Conservation (phyloP, 176 grass and related monocot species). For the Cenchrus purpureus region DNA sequence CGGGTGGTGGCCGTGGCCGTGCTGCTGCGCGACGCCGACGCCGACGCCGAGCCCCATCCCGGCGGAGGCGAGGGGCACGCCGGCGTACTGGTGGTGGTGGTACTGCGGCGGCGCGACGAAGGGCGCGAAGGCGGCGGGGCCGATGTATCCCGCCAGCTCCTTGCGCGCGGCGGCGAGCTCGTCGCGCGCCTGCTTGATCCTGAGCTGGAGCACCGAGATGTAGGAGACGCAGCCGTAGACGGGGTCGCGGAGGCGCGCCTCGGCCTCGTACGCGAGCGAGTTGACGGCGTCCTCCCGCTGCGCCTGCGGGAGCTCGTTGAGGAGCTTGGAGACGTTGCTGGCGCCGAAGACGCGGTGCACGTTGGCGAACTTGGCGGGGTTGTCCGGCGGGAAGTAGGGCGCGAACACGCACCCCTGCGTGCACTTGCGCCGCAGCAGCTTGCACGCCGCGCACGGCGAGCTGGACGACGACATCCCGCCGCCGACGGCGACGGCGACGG, state of each 20-base stretch:
- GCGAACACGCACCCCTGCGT: conserved; percentile 80
- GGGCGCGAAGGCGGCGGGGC: conserved; percentile 54
- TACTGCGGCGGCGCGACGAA: conserved; percentile 25
- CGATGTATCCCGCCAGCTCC: conserved; percentile 69
- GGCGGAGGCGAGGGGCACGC: not conserved
- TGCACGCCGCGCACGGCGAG: conserved; percentile 95
- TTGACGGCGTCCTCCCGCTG: conserved; percentile 90
- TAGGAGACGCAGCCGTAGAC: conserved; percentile 89
- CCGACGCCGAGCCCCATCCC: conserved; percentile 25
- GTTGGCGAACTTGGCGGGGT: conserved; percentile 72
- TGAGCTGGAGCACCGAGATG: conserved; percentile 78
- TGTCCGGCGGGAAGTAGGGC: conserved; percentile 95
- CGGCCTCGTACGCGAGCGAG: conserved; percentile 86
- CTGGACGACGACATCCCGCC: conserved; percentile 58
- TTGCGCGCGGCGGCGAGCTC: conserved; percentile 68
- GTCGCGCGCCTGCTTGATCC: conserved; percentile 58
- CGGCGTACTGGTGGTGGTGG: conserved; percentile 9
- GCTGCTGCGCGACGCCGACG: conserved; percentile 21
- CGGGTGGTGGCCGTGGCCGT: not conserved
- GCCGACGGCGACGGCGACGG: not conserved
- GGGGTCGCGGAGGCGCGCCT: conserved; percentile 70
- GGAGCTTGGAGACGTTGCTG: conserved; percentile 93
- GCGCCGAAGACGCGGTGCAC: conserved; percentile 94
- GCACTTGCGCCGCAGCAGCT: conserved; percentile 89
- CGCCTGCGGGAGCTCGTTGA: conserved; percentile 57